Evolutionary conservation across 495 filamentous ascomycete genomes (phyloP), one percentile per base, ranked within the genome.

Genomic region (Aspergillus coremiiformis): DNA sequence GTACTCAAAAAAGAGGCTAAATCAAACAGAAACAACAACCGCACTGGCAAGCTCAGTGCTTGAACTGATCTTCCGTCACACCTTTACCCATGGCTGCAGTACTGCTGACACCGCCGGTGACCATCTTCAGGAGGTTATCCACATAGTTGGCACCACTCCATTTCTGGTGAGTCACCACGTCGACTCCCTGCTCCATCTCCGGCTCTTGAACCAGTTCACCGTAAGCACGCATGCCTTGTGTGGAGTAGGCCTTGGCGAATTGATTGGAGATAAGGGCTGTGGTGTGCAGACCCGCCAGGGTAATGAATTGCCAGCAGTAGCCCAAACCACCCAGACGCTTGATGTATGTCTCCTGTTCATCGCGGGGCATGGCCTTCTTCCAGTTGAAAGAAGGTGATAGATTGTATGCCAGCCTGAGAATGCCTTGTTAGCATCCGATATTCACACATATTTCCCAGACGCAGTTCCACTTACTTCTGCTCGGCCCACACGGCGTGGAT

Each of bases 231-330:
- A 98, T 98, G 47, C 93, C 94, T 46, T 84, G 74, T 65, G 82
- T 70, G 11, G 81, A 70, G 63, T 86, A 97, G 21, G 90, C 89
- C 68, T 83, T 82, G 46, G 90, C 83, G 70, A 98, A 98, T 45
- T 84, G 79, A 67, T 96, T 83, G 39, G 81, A 82, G 70, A 94
- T 94, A 22, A 98, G 80, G 19, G 93, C 93, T 5, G 89, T 95
- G 24, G 88, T 95, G 77, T 97, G 94, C 59, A 97, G 78, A 53
- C 93, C 94, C n/a, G 91, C 93, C 29, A 98, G 83, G 26, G 94
- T 98, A 77, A 98, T 97, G 82, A 98, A 98, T 71, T 98, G 93
- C 93, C 93, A 97, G 79, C 86, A 94, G 81, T 96, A 98, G 43
- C 93, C 93, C 26, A 98, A 82, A 37, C 72, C 68, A 49, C 83